phyloP scores from a whole-genome alignment of 2,329 filamentous ascomycete genomes.

The Hypoxylon sp. region DNA sequence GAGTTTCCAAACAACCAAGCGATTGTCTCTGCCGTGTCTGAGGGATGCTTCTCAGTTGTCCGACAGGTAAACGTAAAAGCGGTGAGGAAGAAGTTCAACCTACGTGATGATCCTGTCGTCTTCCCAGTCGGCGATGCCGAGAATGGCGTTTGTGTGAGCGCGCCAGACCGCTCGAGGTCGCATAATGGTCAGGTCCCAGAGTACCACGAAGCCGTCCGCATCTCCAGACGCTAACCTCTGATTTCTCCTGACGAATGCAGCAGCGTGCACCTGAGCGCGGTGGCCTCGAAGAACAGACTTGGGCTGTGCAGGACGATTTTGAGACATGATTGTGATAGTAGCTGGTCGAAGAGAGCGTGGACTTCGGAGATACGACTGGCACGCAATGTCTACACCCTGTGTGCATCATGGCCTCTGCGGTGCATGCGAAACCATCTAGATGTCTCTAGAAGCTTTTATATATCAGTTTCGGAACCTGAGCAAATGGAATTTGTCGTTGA shows the following conservation, averaged over 20 bases:
- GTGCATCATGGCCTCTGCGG: slow-evolving; percentile 2
- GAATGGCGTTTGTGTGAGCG: slow-evolving; percentile 78
- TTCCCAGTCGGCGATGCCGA: slow-evolving; percentile 77
- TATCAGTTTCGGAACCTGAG: neutral
- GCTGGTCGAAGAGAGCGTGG: neutral
- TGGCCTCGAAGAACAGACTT: slow-evolving; percentile 83
- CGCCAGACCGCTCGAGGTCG: slow-evolving; percentile 85
- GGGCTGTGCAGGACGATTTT: slow-evolving; percentile 52
- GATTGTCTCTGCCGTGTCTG: slow-evolving; percentile 91
- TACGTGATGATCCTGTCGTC: slow-evolving; percentile 83
- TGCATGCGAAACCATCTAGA: neutral
- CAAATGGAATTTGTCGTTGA: neutral
- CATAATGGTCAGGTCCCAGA: slow-evolving; percentile 86
- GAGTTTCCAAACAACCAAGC: slow-evolving; percentile 84
- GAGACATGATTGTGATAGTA: slow-evolving; percentile 33
- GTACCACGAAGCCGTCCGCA: slow-evolving; percentile 84
- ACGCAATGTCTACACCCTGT: slow-evolving; percentile 3
- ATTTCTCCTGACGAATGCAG: slow-evolving; percentile 77
- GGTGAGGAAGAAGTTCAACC: slow-evolving; percentile 48
- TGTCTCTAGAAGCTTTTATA: neutral
- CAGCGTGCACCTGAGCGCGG: slow-evolving; percentile 77
- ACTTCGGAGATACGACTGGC: neutral
- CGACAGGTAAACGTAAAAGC: slow-evolving; percentile 4
- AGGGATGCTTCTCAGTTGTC: slow-evolving; percentile 26
- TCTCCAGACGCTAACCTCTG: slow-evolving; percentile 84